Percentiles rank a stretch among this genome's conserved stretches.
phyloP scores from a whole-genome alignment of 306 rosid genomes.

The Gastrolobium villosum region DNA sequence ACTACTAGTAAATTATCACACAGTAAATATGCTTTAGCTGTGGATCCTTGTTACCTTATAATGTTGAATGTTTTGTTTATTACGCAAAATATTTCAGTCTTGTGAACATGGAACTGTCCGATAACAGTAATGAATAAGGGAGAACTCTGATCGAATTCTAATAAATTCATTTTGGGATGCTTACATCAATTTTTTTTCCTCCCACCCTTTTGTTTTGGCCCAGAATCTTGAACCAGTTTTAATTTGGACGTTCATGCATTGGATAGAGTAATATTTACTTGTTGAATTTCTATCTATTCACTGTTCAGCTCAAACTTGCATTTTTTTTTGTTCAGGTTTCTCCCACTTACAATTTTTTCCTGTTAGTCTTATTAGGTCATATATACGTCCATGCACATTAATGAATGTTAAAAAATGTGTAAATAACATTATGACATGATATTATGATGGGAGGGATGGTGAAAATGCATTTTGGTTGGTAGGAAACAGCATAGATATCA shows the following conservation, averaged over 20 bases:
- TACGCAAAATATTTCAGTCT: too few relatives aligned
- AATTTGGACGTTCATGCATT: not conserved
- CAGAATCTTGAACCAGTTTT: not conserved
- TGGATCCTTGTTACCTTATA: not conserved
- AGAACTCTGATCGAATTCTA: not conserved
- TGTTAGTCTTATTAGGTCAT: not conserved
- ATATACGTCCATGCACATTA: not conserved
- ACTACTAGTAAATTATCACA: slow-evolving; percentile 22
- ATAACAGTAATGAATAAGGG: too few relatives aligned
- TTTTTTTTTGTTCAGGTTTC: not conserved
- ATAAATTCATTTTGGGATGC: not conserved
- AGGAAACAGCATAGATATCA: not conserved
- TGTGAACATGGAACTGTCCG: too few relatives aligned
- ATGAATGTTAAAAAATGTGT: not conserved
- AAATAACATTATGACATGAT: not conserved
- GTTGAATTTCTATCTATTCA: not conserved
- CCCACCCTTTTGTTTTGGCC: not conserved
- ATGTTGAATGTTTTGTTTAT: too few relatives aligned
- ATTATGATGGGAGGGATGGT: not conserved
- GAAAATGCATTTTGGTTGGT: not conserved
- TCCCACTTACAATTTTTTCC: not conserved
- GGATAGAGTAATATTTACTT: not conserved
- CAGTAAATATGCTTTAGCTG: not conserved
- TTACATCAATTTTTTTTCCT: not conserved
- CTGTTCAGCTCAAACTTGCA: not conserved